Conservation (phyloP, 2,329 filamentous ascomycete species). For the Furcasterigmium furcatum region DNA sequence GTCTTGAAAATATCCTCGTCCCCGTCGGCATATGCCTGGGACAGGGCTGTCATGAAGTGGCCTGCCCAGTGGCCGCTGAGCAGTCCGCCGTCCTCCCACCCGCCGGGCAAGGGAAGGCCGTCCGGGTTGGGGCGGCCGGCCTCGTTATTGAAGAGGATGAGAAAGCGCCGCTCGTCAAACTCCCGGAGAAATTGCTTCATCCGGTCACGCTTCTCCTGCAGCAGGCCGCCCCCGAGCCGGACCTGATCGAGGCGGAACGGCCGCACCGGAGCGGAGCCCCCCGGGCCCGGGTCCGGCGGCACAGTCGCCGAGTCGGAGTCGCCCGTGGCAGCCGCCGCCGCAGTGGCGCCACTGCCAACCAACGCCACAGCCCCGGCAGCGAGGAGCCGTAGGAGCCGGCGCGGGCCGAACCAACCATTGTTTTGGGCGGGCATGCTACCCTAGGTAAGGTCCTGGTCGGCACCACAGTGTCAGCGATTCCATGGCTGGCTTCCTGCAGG, state of each 20-base stretch:
- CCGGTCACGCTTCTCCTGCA: slow-evolving; percentile 28
- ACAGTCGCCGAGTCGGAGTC: neutral
- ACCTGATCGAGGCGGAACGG: slow-evolving; percentile 28
- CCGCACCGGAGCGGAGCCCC: slow-evolving; percentile 23
- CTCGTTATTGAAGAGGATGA: slow-evolving; percentile 27
- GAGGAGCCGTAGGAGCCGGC: neutral
- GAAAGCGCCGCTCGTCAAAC: slow-evolving; percentile 23
- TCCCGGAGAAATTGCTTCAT: slow-evolving; percentile 22
- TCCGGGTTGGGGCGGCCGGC: slow-evolving; percentile 22
- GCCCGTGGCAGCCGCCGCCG: too few relatives aligned
- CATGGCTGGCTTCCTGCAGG: too few relatives aligned
- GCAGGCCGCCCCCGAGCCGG: slow-evolving; percentile 20
- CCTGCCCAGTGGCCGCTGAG: slow-evolving; percentile 28
- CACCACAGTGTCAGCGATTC: neutral
- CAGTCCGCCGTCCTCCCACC: slow-evolving; percentile 29
- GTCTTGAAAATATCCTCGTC: slow-evolving; percentile 22
- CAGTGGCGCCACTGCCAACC: neutral
- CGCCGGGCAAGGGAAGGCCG: slow-evolving; percentile 19
- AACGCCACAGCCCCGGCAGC: neutral
- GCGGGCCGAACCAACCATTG: neutral
- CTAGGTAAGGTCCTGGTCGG: neutral
- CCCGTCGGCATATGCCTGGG: slow-evolving; percentile 26
- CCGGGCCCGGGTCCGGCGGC: slow-evolving; percentile 19
- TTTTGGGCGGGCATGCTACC: neutral
- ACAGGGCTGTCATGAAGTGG: slow-evolving; percentile 26